Percentiles rank a stretch among this genome's conserved stretches.
These are phyloP conservation scores for Cocos nucifera DNA, from an alignment of 176 grass and related monocot genomes.

Conservation along the genomic window DNA sequence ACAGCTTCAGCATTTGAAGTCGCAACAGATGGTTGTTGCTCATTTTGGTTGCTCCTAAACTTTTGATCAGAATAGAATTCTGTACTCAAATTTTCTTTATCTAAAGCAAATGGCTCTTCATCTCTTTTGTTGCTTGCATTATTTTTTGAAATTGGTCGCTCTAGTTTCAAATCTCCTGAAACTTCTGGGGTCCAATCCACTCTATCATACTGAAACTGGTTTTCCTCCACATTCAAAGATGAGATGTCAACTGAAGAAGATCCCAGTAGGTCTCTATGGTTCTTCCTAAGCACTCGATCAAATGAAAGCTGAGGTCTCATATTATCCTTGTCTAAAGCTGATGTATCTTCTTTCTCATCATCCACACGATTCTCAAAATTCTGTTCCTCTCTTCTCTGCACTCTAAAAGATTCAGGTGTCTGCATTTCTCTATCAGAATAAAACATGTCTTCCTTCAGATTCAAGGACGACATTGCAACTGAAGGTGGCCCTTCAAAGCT, in stretches of 20 bases:
- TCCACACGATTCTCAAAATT: no score
- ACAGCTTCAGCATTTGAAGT: background rate
- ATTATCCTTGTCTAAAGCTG: conserved; percentile 1
- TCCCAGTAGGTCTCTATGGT: no score
- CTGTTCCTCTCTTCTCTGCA: no score
- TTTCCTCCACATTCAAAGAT: conserved; percentile 22
- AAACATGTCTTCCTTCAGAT: no score
- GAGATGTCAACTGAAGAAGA: conserved; percentile 10
- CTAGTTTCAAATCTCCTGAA: conserved; percentile 27
- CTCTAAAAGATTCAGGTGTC: no score
- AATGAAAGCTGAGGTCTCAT: background rate
- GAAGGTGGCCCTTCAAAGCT: no score
- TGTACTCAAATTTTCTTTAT: conserved; percentile 25
- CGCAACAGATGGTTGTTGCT: conserved; percentile 4
- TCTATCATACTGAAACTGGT: conserved; percentile 33
- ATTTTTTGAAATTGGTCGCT: background rate
- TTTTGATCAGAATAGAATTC: background rate
- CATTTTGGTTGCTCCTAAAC: conserved; percentile 1
- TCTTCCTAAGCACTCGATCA: no score
- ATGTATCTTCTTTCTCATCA: no score
- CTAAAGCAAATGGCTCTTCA: conserved; percentile 31
- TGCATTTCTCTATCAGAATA: no score
- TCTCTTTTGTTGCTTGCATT: background rate
- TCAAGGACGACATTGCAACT: no score
- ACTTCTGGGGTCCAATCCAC: conserved; percentile 33